Evolutionary conservation across 106 monocot genomes (phyloP).

Genomic region (Platanthera guangdongensis): DNA sequence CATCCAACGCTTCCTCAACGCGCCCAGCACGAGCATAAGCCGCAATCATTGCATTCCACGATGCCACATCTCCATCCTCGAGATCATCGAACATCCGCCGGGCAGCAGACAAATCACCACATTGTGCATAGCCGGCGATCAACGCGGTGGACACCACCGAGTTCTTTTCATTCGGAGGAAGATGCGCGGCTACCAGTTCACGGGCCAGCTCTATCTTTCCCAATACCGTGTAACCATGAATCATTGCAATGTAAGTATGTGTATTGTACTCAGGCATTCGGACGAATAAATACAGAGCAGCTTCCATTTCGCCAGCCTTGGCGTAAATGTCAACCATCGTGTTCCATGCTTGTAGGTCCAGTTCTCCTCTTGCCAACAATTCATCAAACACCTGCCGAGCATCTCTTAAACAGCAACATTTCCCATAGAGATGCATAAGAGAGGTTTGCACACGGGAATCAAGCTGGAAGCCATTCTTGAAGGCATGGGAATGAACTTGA

Average conservation of each 20-base stretch:
- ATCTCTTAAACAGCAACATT: background rate
- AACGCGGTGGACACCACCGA: slow-evolving; percentile 18
- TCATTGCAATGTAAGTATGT: slow-evolving; percentile 22
- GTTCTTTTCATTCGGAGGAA: background rate
- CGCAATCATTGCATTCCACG: slow-evolving; percentile 39
- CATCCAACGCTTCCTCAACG: slow-evolving; percentile 13
- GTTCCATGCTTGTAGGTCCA: slow-evolving; percentile 23
- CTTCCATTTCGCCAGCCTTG: slow-evolving; percentile 13
- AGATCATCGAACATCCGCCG: slow-evolving; percentile 17
- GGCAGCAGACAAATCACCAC: slow-evolving; percentile 17
- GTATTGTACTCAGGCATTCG: slow-evolving; percentile 19
- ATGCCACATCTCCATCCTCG: slow-evolving; percentile 12
- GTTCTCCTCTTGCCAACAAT: background rate
- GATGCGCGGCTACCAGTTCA: background rate
- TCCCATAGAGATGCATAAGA: slow-evolving; percentile 15
- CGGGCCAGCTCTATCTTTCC: slow-evolving; percentile 11
- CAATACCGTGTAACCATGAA: slow-evolving; percentile 5
- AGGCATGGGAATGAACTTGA: slow-evolving; percentile 17
- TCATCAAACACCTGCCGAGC: slow-evolving; percentile 18
- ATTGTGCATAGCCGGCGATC: slow-evolving; percentile 21
- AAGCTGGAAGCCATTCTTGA: slow-evolving; percentile 16
- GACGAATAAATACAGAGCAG: slow-evolving; percentile 14
- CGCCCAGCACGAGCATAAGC: slow-evolving; percentile 16
- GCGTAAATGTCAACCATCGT: slow-evolving; percentile 17
- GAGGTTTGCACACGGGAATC: slow-evolving; percentile 20